Percentiles rank a stretch among this genome's conserved stretches.
phyloP scores from a whole-genome alignment of 2,329 filamentous ascomycete genomes.

The Colletotrichum gigasporum region DNA sequence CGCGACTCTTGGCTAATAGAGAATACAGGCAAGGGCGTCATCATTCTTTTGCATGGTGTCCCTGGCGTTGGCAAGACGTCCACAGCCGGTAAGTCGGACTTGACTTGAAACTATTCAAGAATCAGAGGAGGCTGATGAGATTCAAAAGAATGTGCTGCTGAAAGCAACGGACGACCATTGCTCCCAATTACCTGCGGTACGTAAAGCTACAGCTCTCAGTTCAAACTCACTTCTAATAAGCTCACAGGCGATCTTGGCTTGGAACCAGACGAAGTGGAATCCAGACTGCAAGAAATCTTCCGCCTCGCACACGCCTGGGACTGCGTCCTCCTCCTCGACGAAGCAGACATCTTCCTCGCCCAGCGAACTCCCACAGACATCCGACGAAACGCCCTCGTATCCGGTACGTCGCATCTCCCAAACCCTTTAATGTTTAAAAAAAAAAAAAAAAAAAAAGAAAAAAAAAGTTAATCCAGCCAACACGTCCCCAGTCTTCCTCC shows the following conservation, averaged over 20 bases:
- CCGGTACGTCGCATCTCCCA: constrained; percentile 10
- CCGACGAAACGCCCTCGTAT: constrained; percentile 48
- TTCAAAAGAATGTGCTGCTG: neutral
- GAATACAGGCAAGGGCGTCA: constrained; percentile 43
- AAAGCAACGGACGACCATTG: constrained; percentile 49
- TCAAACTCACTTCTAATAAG: no score
- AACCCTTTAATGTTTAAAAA: neutral
- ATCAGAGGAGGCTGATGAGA: no score
- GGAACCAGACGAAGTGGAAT: constrained; percentile 51
- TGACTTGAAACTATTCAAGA: neutral
- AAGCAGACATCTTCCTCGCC: constrained; percentile 47
- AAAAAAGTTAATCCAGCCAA: no score
- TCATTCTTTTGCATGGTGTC: constrained; percentile 56
- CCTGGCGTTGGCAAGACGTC: constrained; percentile 60
- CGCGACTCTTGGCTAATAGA: no score
- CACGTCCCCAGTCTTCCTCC: neutral
- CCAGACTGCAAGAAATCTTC: constrained; percentile 52
- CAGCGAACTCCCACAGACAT: constrained; percentile 42
- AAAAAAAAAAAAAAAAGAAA: no score
- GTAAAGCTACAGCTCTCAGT: neutral
- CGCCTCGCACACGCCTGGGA: constrained; percentile 52
- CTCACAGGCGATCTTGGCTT: constrained; percentile 56
- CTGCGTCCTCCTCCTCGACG: constrained; percentile 48
- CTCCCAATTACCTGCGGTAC: constrained; percentile 55
- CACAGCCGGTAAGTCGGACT: constrained; percentile 41